Evolutionary conservation across 2,329 filamentous ascomycete genomes (phyloP), one percentile per base, ranked within the genome.

Genomic region (Exutisphaerella laricina): DNA sequence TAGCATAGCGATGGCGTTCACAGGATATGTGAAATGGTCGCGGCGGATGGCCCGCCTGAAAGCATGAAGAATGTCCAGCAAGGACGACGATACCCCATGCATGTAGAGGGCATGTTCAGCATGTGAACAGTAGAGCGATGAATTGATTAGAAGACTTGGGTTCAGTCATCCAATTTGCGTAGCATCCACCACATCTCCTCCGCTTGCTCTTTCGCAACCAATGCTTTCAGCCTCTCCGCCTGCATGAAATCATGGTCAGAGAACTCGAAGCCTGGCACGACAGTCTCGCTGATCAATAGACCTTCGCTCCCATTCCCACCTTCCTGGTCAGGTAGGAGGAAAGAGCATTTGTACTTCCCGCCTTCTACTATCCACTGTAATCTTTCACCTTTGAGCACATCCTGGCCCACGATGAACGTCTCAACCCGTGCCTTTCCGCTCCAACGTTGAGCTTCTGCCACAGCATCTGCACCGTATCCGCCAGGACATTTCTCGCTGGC

Each of bases 351-450:
- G 58, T 74, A 85, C 59, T 79, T 78, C 4, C 77, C 80, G 0
- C 81, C 80, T 40, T 82, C 78, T 5, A 86, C 80, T 46, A 83
- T 69, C 81, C 81, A 85, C 59, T 84, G 79, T 56, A 82, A 50
- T 58, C 59, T 74, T 67, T 85, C 82, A 1, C 80, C 81, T 0
- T 57, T 62, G 3, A 65, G 67, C 4, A 84, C 64, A 57, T 81
- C 66, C 9, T 67, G 69, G 0, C 80, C 82, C 1, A 85, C 82
- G 3, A 80, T 61, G 53, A 82, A 85, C 5, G 69, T 75, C 64
- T 85, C 80, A n/a, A 84, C 62, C 12, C 70, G 63, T 32, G 74
- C 74, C 45, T 70, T 70, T 4, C 53, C 54, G 4, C 45, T 54
- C 37, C 54, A 55, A 4, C 55, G 52, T 22, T 75, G 60, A 2